Base-by-base conservation (phyloP, 129 eudicot species). In the Helichrysum umbraculigerum region DNA sequence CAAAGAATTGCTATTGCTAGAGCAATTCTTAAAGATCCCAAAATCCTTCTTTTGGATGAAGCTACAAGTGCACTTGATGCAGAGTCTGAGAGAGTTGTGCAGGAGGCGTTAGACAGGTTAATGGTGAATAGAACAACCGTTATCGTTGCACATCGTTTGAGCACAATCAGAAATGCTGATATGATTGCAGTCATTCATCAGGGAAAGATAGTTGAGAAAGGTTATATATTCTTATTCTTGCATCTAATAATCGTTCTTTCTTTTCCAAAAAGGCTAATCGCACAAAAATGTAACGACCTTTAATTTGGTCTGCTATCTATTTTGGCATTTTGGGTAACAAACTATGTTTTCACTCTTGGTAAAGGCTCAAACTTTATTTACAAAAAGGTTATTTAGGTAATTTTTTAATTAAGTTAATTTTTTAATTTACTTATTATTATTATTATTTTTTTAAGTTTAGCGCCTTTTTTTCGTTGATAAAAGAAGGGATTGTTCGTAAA, bases 31-130 rank as follows among this genome's bases (percentile, higher is more conserved):
- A 57, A 57, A 57, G 62, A 57, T 57, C 62, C 62, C 2, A 19
- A 29, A 57, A 57, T 57, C 2, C 62, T 57, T 7, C 62, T 57
- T 57, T 57, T 57, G 28, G 62, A 57, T 57, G 62, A 57, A 57
- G 62, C 62, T n/a, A 57, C 62, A n/a, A 57, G 62, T 57, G 62
- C 62, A 19, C 62, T 57, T 57, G 62, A 57, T 57, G 62, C 29
- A 20, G 62, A 57, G 2, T 57, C 62, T 29, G 62, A 57, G 62
- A 57, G 62, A 57, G 62, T 57, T 57, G 62, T 57, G 62, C 62
- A 57, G 9, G 62, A 57, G 28, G 62, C 62, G 14, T 57, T 57
- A 29, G 62, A 57, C 3, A 57, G 29, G 11, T 7, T 57, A 57
- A 57, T 57, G 62, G 28, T 57, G 28, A 57, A 57, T n/a, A 57